Evolutionary conservation across 768 basidiomycete genomes (phyloP).

Genomic region (Mycena polygramma): DNA sequence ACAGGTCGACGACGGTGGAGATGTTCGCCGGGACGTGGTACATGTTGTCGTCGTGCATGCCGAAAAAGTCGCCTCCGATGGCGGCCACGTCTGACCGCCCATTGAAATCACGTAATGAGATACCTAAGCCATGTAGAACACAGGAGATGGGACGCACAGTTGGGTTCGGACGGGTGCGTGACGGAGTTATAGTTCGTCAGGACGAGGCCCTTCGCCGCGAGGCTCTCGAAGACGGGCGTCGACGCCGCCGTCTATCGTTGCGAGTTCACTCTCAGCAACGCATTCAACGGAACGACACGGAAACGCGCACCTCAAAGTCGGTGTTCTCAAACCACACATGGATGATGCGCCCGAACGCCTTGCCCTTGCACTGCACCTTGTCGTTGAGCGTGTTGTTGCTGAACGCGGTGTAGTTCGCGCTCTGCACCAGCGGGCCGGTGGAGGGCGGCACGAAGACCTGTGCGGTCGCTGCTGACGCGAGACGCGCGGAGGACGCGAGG

Average conservation of each 20-base stretch:
- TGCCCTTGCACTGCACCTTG: neutral
- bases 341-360: constrained; percentile 6
- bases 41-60: constrained; percentile 56
- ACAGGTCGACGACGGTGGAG: constrained; percentile 70
- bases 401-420: constrained; percentile 11
- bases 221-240: constrained; percentile 44
- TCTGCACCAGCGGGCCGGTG: constrained; percentile 6
- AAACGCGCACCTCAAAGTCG: constrained; percentile 52
- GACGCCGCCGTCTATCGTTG: constrained; percentile 2
- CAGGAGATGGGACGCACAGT: constrained; percentile 56
- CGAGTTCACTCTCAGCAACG: no score
- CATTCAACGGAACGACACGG: neutral
- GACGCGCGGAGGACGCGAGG: constrained; percentile 2
- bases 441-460: constrained; percentile 7
- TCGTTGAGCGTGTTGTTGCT: constrained; percentile 10
- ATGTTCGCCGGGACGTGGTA: constrained; percentile 60
- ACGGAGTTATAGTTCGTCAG: constrained; percentile 61
- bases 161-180: constrained; percentile 74
- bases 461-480: neutral
- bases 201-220: constrained; percentile 65
- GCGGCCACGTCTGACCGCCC: constrained; percentile 53
- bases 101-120: no score
- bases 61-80: constrained; percentile 68
- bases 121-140: no score
- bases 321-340: constrained; percentile 76